These are phyloP conservation scores for Fraxinus platypoda DNA, from an alignment of 305 asterid species.

Conservation along the genomic window DNA sequence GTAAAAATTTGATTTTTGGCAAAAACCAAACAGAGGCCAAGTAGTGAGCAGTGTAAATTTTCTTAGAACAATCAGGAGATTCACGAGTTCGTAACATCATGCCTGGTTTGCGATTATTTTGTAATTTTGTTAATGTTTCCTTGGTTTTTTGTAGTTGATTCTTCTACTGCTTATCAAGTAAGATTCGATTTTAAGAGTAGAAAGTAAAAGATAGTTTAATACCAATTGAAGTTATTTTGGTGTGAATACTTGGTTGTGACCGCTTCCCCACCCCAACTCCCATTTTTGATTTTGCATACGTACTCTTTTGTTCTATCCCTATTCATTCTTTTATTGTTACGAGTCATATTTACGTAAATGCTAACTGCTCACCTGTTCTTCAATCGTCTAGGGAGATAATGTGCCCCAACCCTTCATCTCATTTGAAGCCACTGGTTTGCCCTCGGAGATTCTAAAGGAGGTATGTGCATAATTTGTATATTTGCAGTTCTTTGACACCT, in stretches of 20 bases:
- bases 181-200: not conserved
- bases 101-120: not conserved
- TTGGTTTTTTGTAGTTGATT: constrained; percentile 8
- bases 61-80: not conserved
- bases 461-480: constrained; percentile 42
- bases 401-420: constrained; percentile 81
- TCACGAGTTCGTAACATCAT: not conserved
- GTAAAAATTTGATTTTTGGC: not conserved
- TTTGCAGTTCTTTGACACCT: constrained; percentile 20
- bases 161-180: not conserved
- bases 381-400: constrained; percentile 63
- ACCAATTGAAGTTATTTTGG: not conserved
- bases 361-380: constrained; percentile 18
- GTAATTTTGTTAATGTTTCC: not conserved
- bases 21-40: not conserved
- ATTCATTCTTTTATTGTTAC: not conserved
- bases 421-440: constrained; percentile 74
- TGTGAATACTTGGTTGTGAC: not conserved
- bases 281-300: not conserved
- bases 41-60: not conserved
- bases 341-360: constrained; percentile 18
- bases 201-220: not conserved
- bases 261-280: not conserved
- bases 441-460: constrained; percentile 85
- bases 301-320: not conserved